Evolutionary conservation across 208 protist genomes (phyloP), one percentile per base, ranked within the genome.

Genomic region (Angomonas deanei): DNA sequence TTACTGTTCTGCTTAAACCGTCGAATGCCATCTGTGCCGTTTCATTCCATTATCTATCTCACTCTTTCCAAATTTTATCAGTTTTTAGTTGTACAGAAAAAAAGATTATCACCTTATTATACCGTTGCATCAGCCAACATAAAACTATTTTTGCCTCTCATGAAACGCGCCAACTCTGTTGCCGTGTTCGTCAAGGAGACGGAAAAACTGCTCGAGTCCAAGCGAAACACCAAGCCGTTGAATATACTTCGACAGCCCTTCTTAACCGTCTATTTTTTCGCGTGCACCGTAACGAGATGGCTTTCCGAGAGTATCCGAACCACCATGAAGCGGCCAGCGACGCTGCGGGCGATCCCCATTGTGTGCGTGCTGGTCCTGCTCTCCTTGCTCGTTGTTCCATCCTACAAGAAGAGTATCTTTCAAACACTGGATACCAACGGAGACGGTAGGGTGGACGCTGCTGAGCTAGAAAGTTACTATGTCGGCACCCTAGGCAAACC

Each of bases 391-490:
- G 61, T 79, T 32, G 62, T 82, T 15, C 73, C 82, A 5, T 70
- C 73, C 17, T 63, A 70, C n/a, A 47, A 68, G 13, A 60, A 46
- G 24, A 46, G 63, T 26, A 70, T 82, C 11, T 89, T 91, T 52
- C 26, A 39, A 17, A 55, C 70, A 1, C 61, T 91, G 26, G 87
- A 93, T 56, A 39, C 58, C 0, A 61, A 91, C 54, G 48, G 63
- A 26, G 79, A 91, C 64, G 81, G 84, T 8, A 39, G 62, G 19
- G 77, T 91, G 13, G 79, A 70, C 10, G 34, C 55, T 1, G 32
- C 21, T 0, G 84, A 93, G 42, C 52, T 93, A 28, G 71, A 83
- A 34, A 5, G n/a, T 28, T 90, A 89, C 53, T 94, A 90, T 61
- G 55, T 62, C 6, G 24, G 42, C 0, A 66, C 74, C 24, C 68